Conservation (phyloP, 345 rosid species). For the Camelina laxa region DNA sequence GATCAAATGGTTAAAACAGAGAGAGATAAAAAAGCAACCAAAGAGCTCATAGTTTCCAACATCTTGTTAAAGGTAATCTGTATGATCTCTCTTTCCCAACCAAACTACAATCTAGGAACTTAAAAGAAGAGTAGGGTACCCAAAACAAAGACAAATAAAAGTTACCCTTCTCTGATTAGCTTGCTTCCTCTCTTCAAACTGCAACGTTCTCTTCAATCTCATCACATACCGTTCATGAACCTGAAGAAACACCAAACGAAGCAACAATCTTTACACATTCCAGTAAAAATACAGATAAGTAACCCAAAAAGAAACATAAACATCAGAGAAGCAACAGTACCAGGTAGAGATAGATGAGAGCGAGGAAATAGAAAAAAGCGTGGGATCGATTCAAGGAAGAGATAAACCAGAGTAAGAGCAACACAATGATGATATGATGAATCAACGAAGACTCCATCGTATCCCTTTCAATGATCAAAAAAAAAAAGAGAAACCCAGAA, state of each 20-base stretch:
- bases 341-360: slow-evolving; percentile 78
- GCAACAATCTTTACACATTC: neutral
- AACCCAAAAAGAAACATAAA: neutral
- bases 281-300: neutral
- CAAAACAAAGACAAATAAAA: neutral
- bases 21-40: neutral
- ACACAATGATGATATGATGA: slow-evolving; percentile 77
- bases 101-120: neutral
- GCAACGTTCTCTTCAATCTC: slow-evolving; percentile 68
- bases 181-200: slow-evolving; percentile 72
- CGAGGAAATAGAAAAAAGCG: slow-evolving; percentile 56
- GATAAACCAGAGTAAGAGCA: slow-evolving; percentile 70
- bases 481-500: slow-evolving; percentile 23
- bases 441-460: slow-evolving; percentile 60
- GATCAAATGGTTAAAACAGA: neutral
- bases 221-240: slow-evolving; percentile 75
- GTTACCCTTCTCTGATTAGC: slow-evolving; percentile 80
- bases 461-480: neutral
- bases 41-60: neutral
- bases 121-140: neutral
- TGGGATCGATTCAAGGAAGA: slow-evolving; percentile 58
- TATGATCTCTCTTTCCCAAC: neutral
- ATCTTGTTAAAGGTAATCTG: neutral
- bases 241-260: slow-evolving; percentile 41
- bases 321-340: slow-evolving; percentile 43